phyloP scores from a whole-genome alignment of 345 rosid species.

The Eucalyptus cloeziana region DNA sequence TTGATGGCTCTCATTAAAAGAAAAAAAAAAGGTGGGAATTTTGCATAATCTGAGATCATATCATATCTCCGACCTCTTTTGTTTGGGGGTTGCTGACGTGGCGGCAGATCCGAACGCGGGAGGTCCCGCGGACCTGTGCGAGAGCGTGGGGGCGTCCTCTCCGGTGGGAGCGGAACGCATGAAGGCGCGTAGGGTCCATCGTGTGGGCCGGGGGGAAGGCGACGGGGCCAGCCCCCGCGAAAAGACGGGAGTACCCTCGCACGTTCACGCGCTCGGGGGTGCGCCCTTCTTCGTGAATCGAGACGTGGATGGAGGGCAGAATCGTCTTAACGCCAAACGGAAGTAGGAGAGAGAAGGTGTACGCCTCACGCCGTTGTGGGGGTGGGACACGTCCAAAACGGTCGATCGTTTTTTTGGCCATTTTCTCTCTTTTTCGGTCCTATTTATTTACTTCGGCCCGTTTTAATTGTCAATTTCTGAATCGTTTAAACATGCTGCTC shows the following conservation, averaged over 20 bases:
- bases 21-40: too few relatives aligned
- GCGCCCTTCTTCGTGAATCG: neutral
- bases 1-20: too few relatives aligned
- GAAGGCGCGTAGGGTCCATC: neutral
- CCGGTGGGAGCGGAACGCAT: neutral
- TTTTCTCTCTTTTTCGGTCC: neutral
- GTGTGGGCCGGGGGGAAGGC: neutral
- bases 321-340: neutral
- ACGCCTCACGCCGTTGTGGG: neutral
- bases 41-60: too few relatives aligned
- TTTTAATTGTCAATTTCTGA: neutral
- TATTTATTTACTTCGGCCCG: neutral
- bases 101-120: neutral
- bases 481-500: neutral
- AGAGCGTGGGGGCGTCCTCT: neutral
- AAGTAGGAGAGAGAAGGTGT: neutral
- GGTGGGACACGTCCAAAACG: neutral
- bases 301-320: neutral
- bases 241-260: neutral
- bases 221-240: neutral
- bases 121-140: neutral
- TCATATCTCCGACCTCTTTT: too few relatives aligned
- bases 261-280: neutral
- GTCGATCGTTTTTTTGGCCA: neutral
- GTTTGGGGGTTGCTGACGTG: neutral